These are phyloP conservation scores for Ophiocordyceps sinensis DNA, from an alignment of 2,329 filamentous ascomycete species.

Conservation along the genomic window DNA sequence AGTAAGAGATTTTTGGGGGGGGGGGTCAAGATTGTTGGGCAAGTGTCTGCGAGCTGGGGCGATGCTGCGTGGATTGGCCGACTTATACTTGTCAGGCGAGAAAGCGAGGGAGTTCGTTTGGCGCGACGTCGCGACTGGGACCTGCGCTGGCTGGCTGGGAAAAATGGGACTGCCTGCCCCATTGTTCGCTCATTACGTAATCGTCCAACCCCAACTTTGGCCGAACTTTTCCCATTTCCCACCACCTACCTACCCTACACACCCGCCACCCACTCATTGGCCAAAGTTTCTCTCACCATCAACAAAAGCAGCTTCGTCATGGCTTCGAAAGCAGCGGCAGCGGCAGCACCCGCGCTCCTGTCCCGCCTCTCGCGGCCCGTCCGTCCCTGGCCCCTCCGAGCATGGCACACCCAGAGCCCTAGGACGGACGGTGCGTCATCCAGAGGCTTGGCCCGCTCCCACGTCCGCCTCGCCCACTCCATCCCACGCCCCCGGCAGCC, in stretches of 20 bases:
- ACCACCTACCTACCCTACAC: not conserved
- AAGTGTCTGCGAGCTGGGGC: not conserved
- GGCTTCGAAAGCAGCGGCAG: not conserved
- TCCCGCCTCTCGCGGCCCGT: not conserved
- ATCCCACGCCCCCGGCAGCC: conserved; percentile 19
- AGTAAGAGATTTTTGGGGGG: too few relatives aligned
- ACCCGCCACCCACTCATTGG: not conserved
- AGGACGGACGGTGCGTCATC: too few relatives aligned
- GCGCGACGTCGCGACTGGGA: conserved; percentile 7
- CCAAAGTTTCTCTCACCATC: not conserved
- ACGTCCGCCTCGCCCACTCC: conserved; percentile 11
- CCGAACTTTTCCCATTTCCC: not conserved
- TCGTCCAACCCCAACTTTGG: not conserved
- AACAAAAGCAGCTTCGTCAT: not conserved
- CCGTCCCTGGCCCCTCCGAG: not conserved
- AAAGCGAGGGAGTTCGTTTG: not conserved
- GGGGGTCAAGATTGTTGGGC: too few relatives aligned
- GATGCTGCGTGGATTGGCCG: not conserved
- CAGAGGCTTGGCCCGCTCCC: not conserved
- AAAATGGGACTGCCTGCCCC: conserved; percentile 2
- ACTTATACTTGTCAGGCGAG: not conserved
- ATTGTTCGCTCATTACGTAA: not conserved
- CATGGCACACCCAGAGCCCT: not conserved
- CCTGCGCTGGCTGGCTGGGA: conserved; percentile 5
- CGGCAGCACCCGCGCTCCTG: not conserved